Evolutionary conservation across 176 grass and related monocot species (phyloP), one percentile per base, ranked within the genome.

Genomic region (Eleusine coracana): DNA sequence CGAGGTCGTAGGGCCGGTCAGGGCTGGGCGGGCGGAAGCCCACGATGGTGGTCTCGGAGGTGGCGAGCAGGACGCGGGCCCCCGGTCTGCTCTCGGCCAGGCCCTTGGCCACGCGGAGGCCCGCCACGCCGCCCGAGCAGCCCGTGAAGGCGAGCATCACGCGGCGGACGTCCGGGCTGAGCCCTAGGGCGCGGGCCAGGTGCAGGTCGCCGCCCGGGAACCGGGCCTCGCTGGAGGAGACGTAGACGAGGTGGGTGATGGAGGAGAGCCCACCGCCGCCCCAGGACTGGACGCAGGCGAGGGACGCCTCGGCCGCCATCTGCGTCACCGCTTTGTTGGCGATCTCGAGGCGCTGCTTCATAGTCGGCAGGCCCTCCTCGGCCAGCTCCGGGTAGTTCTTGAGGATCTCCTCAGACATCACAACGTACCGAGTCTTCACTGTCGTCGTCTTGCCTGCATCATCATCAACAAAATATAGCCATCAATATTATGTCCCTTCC

Each of bases 321-420:
- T 86, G 77, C 40, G 94, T 93, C 27, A 97, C 89, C 10, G 91
- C 94, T 52, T 87, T 83, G 86, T 93, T 93, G 27, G 91, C 85
- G 81, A 97, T 97, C 62, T 93, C 89, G 28, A 97, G 66, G 3
- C 94, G 82, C 86, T 93, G 91, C 61, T 86, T 89, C 77, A 97
- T 77, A 12, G 91, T 93, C 20, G 89, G 91, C 10, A 48, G 31
- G 0, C 89, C 87, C 28, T 93, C 91, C 17, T 71, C 56, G 2
- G 91, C 91, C 34, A 97, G 84, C 80, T 97, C 91, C 21, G 91
- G 89, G 84, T 93, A 83, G 70, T 11, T 89, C 73, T 77, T 86
- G 1, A 97, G 77, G 31, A 97, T 93, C 77, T 97, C 94, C n/a
- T 97, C 94, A 23, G 89, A 87, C 94, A 97, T 91, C 37, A 93